Conservation (phyloP, 2,329 filamentous ascomycete genomes). For the Trichoderma guizhouense region DNA sequence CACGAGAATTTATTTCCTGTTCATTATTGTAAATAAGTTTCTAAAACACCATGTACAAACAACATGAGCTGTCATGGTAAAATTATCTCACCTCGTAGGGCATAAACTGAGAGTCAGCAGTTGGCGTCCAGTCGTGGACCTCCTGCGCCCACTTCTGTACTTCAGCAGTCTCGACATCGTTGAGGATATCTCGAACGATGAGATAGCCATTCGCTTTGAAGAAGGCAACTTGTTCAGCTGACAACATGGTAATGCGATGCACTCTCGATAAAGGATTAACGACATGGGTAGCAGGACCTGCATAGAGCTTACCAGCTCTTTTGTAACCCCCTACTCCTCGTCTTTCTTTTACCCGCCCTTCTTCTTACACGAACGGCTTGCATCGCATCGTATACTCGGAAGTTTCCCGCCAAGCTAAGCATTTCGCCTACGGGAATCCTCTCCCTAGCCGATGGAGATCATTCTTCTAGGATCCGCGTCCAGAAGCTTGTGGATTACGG, state of each 20-base stretch:
- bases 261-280: neutral
- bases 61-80: neutral
- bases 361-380: neutral
- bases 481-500: neutral
- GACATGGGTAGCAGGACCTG: neutral
- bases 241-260: neutral
- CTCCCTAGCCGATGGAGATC: neutral
- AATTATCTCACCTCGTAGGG: neutral
- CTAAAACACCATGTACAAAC: too few species aligned
- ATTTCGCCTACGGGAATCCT: neutral
- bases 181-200: neutral
- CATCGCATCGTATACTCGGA: neutral
- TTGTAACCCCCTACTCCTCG: neutral
- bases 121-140: constrained; percentile 7
- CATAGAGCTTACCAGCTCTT: neutral
- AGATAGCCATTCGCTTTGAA: neutral
- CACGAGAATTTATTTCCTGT: neutral
- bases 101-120: neutral
- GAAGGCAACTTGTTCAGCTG: neutral
- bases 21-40: neutral
- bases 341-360: neutral
- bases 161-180: neutral
- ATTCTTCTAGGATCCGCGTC: neutral
- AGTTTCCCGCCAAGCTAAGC: neutral
- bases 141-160: constrained; percentile 4